Evolutionary conservation across 257 asterid species (phyloP), one percentile per base, ranked within the genome.

Genomic region (Fraxinus quadrangulata): DNA sequence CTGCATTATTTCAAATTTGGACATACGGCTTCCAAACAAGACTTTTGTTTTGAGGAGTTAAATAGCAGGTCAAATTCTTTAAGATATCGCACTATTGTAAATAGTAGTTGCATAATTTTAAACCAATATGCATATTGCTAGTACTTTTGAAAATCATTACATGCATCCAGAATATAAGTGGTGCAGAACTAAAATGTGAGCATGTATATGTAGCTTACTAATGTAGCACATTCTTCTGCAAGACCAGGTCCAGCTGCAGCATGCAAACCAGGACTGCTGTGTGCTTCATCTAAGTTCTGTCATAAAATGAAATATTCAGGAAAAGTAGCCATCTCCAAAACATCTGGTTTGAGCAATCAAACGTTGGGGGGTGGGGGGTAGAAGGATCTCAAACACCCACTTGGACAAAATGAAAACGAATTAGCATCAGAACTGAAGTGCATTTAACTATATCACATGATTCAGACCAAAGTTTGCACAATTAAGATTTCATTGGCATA

Each of bases 191-290:
- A 37, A 37, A 37, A 37, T 37, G 12, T 37, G 42, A 37, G 42
- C 42, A 37, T 1, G 2, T 14, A 4, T 14, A 51, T 14, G 61
- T 19, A 51, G 61, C 61, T 61, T 79, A 89, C 92, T 88, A 89
- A 79, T 19, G 87, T 77, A 6, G 89, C 83, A 78, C 91, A 89
- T 90, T 95, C 98, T 88, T 95, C 99, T 34, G 99, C 98, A 76
- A 95, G 94, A 75, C 96, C 92, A 61, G 97, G 95, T 83, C 99
- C 99, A 77, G 99, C 99, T 51, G 98, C 99, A 80, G 92, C 97
- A 87, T 90, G 97, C 94, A 95, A 87, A 83, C 99, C 98, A 51
- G 94, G 96, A 82, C 98, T 93, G 85, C 98, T 90, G 82, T 90
- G 98, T 30, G 89, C 97, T 90, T 95, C 99, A 83, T 95, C 99